Conservation (phyloP, 192 early-diverging fungal genomes). For the Coemansia sp. region DNA sequence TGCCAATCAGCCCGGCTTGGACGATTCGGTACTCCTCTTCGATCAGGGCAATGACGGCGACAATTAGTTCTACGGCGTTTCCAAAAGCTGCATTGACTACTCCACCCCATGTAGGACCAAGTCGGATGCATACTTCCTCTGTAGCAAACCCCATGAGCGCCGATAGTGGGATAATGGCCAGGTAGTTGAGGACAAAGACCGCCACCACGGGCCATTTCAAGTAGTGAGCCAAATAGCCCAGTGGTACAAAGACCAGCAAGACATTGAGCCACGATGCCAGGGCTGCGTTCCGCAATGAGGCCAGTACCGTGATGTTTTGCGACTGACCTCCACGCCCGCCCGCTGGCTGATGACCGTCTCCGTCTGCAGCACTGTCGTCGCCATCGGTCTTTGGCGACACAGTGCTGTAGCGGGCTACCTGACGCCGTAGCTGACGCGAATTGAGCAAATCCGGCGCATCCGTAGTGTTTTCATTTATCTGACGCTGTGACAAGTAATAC, state of each 20-base stretch:
- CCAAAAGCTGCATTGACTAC: conserved; percentile 75
- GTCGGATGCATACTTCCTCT: conserved; percentile 76
- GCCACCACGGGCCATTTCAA: conserved; percentile 68
- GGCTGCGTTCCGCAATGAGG: conserved; percentile 34
- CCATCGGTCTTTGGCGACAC: background rate
- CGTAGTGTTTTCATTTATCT: background rate
- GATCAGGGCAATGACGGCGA: conserved; percentile 62
- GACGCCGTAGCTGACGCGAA: conserved; percentile 47
- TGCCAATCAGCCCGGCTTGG: conserved; percentile 83
- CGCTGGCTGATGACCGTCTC: background rate
- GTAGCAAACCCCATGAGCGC: conserved; percentile 88
- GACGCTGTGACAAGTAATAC: background rate
- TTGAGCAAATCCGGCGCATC: conserved; percentile 48
- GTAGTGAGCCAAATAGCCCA: conserved; percentile 71
- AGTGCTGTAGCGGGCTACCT: conserved; percentile 29
- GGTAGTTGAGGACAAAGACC: conserved; percentile 83
- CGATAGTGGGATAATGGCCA: conserved; percentile 88
- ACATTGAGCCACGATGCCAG: conserved; percentile 68
- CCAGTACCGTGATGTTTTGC: conserved; percentile 14
- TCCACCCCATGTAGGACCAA: conserved; percentile 69
- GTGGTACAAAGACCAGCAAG: conserved; percentile 75
- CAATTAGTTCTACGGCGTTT: conserved; percentile 67
- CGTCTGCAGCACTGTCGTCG: background rate
- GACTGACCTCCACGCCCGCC: conserved; percentile 3
- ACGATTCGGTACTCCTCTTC: conserved; percentile 67